A percentile compares a stretch with the other conserved stretches of the same genome.
Conservation (phyloP, 1,139 yeast genomes). For the Yamadazyma sp. region DNA sequence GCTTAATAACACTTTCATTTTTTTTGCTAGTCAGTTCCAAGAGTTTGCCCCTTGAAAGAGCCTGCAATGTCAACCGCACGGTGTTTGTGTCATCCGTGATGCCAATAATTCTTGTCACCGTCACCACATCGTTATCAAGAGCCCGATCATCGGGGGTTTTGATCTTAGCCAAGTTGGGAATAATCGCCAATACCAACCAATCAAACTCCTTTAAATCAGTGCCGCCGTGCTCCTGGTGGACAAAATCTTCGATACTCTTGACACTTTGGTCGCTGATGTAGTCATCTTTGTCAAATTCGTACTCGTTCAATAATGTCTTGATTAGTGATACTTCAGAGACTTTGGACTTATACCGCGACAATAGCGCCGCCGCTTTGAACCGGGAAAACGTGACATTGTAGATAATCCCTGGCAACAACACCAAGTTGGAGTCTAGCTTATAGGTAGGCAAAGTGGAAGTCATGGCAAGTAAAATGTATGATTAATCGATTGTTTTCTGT, state of each 20-base stretch:
- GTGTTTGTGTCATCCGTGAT: conserved; percentile 42
- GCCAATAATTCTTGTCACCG: conserved; percentile 52
- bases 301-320: conserved; percentile 33
- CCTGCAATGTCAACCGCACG: conserved; percentile 52
- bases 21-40: conserved; percentile 18
- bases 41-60: conserved; percentile 47
- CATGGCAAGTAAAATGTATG: conserved; percentile 5
- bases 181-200: conserved; percentile 42
- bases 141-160: conserved; percentile 25
- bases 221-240: conserved; percentile 20
- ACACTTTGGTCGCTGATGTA: conserved; percentile 25
- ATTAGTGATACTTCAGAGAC: conserved; percentile 31
- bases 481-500: neutral
- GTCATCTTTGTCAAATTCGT: conserved; percentile 28
- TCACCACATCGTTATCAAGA: conserved; percentile 21
- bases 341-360: conserved; percentile 37
- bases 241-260: conserved; percentile 31
- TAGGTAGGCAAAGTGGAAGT: conserved; percentile 35
- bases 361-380: conserved; percentile 48
- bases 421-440: conserved; percentile 45
- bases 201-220: conserved; percentile 24
- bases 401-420: conserved; percentile 60
- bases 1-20: conserved; percentile 30
- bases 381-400: conserved; percentile 55
- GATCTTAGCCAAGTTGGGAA: conserved; percentile 41